Evolutionary conservation across 2,329 filamentous ascomycete genomes (phyloP).

Genomic region (Alternaria angustiovoidea): DNA sequence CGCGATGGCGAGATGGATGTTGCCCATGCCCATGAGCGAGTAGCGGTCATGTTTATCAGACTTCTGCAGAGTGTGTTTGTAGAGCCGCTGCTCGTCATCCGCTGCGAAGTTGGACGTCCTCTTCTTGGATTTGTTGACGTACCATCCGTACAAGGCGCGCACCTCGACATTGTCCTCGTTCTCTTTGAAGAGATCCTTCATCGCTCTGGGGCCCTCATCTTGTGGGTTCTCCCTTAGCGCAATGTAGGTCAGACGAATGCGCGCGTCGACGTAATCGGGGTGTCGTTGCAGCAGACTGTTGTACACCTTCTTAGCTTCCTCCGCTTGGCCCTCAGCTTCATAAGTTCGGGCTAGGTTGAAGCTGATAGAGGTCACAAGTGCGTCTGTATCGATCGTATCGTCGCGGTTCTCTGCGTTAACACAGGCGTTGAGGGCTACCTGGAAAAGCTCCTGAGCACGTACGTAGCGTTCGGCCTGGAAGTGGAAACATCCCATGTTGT

Average conservation of each 20-base stretch:
- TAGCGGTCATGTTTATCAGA: conserved; percentile 97
- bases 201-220: conserved; percentile 85
- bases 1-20: conserved; percentile 85
- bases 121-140: conserved; percentile 88
- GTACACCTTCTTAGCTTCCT: conserved; percentile 88
- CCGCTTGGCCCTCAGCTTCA: conserved; percentile 80
- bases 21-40: conserved; percentile 95
- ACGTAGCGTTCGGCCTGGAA: conserved; percentile 86
- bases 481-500: conserved; percentile 97
- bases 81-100: conserved; percentile 90
- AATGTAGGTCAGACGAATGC: conserved; percentile 88
- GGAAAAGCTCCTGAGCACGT: conserved; percentile 84
- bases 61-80: conserved; percentile 93
- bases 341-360: conserved; percentile 96
- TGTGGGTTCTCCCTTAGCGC: conserved; percentile 80
- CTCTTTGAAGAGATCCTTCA: conserved; percentile 84
- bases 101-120: conserved; percentile 81
- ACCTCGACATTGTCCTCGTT: conserved; percentile 89
- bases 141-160: conserved; percentile 93
- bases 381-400: conserved; percentile 82
- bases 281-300: conserved; percentile 85
- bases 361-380: conserved; percentile 92
- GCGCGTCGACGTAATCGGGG: conserved; percentile 90
- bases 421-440: conserved; percentile 88
- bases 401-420: conserved; percentile 81